Conservation (phyloP, 495 filamentous ascomycete species). For the Tetracladium setigerum region DNA sequence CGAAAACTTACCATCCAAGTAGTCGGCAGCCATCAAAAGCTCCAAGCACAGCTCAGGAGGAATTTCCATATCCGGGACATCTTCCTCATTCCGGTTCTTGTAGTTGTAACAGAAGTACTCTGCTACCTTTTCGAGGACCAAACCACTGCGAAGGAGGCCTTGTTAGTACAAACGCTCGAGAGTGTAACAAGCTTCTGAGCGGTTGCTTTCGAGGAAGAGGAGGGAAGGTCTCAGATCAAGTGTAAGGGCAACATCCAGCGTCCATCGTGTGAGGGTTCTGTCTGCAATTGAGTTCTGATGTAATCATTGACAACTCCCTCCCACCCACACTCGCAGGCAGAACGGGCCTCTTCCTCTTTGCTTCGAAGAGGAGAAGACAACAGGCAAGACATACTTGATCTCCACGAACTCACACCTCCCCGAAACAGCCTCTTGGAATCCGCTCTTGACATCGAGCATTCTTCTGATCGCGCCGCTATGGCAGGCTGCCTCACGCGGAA, state of each 20-base stretch:
- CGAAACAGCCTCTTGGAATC: conserved; percentile 60
- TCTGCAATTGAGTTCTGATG: conserved; percentile 16
- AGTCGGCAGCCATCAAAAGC: conserved; percentile 77
- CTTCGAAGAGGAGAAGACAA: background rate
- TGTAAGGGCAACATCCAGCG: conserved; percentile 45
- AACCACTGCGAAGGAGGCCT: conserved; percentile 42
- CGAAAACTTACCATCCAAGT: conserved; percentile 34
- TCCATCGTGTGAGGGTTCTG: conserved; percentile 20
- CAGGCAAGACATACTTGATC: conserved; percentile 51
- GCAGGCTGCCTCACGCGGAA: conserved; percentile 68
- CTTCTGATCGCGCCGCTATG: conserved; percentile 69
- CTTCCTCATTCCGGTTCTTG: conserved; percentile 63
- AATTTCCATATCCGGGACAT: conserved; percentile 87
- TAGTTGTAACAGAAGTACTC: conserved; percentile 90
- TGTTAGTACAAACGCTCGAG: background rate
- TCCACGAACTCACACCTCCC: conserved; percentile 62
- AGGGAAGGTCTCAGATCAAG: conserved; percentile 46
- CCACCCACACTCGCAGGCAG: no score
- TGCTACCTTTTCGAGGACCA: conserved; percentile 82
- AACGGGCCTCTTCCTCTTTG: no score
- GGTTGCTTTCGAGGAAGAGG: no score
- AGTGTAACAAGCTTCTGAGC: background rate
- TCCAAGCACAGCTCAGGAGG: conserved; percentile 70
- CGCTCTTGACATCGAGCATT: conserved; percentile 80
- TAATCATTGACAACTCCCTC: conserved; percentile 18